Conservation (phyloP, 2,329 filamentous ascomycete species). For the Xylariaceae sp. region DNA sequence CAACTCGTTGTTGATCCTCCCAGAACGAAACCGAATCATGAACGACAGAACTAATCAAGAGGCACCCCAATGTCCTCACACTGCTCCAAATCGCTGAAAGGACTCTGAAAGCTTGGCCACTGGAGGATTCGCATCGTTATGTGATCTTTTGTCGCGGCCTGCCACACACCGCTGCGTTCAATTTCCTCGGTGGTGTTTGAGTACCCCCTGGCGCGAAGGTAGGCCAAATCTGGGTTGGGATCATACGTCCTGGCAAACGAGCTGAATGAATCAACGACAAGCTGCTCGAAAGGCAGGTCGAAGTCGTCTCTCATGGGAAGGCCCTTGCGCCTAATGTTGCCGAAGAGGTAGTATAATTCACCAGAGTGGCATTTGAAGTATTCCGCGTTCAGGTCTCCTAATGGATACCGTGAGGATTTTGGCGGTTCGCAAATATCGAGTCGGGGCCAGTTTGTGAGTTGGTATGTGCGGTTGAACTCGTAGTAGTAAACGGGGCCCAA, state of each 20-base stretch:
- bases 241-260: slow-evolving; percentile 45
- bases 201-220: slow-evolving; percentile 40
- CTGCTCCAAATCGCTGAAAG: slow-evolving; percentile 46
- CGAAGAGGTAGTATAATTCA: slow-evolving; percentile 50
- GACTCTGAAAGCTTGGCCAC: slow-evolving; percentile 36
- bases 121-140: slow-evolving; percentile 42
- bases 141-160: slow-evolving; percentile 33
- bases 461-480: slow-evolving; percentile 53
- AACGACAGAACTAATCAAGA: slow-evolving; percentile 32
- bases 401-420: slow-evolving; percentile 29
- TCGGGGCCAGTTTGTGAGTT: slow-evolving; percentile 48
- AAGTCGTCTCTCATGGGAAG: slow-evolving; percentile 41
- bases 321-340: slow-evolving; percentile 40
- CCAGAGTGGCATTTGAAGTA: slow-evolving; percentile 54
- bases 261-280: slow-evolving; percentile 44
- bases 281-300: slow-evolving; percentile 35
- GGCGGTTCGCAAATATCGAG: slow-evolving; percentile 44
- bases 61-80: slow-evolving; percentile 44
- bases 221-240: slow-evolving; percentile 44
- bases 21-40: not conserved
- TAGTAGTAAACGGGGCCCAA: slow-evolving; percentile 52
- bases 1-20: not conserved
- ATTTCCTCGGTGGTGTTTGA: slow-evolving; percentile 26
- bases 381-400: slow-evolving; percentile 23
- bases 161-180: slow-evolving; percentile 31